Percentiles rank a stretch among this genome's conserved stretches.
These are phyloP conservation scores for Taiozyma onychis DNA, from an alignment of 1,139 yeast species.

Conservation along the genomic window DNA sequence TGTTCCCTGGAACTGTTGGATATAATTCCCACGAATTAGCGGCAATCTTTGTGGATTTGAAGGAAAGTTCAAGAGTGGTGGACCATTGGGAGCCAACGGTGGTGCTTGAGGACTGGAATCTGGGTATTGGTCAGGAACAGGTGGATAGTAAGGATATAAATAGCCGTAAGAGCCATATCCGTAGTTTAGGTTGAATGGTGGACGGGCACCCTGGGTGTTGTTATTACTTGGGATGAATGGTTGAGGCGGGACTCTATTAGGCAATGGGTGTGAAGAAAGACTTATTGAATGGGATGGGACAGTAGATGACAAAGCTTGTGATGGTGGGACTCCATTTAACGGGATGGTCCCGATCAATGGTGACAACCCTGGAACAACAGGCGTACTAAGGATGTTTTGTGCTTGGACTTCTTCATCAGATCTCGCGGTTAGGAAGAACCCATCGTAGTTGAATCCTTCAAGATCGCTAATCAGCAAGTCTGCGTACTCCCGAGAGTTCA, in stretches of 20 bases:
- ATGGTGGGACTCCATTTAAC: background rate
- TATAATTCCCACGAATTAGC: background rate
- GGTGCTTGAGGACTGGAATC: background rate
- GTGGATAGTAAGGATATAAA: background rate
- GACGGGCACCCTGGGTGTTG: background rate
- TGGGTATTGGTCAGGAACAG: background rate
- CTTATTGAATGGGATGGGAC: background rate
- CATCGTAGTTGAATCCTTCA: conserved; percentile 11
- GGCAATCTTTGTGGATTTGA: background rate
- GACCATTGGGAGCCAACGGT: background rate
- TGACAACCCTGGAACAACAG: background rate
- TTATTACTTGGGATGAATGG: background rate
- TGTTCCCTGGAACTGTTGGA: background rate
- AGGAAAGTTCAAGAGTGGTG: background rate
- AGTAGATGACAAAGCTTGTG: background rate
- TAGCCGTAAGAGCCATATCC: background rate
- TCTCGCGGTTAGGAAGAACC: conserved; percentile 1
- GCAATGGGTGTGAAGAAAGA: background rate
- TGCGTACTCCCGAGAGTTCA: conserved; percentile 7
- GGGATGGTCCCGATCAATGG: background rate
- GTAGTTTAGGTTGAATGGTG: background rate
- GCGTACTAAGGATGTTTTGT: background rate
- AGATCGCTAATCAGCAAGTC: conserved; percentile 5
- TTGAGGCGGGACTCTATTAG: conserved; percentile 1
- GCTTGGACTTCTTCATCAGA: conserved; percentile 6